These are phyloP conservation scores for Infundibulicybe gibba DNA, from an alignment of 768 basidiomycete species.

Conservation along the genomic window DNA sequence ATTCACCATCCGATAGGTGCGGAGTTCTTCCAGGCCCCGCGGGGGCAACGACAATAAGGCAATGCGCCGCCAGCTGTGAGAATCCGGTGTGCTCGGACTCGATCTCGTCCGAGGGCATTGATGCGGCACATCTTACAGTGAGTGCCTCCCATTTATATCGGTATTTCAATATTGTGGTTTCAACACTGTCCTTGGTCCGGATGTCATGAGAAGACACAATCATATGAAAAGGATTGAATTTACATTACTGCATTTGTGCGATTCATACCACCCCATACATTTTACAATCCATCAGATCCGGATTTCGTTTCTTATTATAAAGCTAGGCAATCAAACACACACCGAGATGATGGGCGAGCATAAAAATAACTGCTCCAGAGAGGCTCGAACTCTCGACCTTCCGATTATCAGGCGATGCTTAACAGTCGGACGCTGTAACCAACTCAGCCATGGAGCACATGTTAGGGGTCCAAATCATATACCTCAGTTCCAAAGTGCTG, in stretches of 20 bases:
- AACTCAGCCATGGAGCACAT: constrained; percentile 72
- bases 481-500: no score
- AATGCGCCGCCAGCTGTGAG: constrained; percentile 20
- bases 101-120: constrained; percentile 16
- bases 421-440: constrained; percentile 80
- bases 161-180: not conserved
- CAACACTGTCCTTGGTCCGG: not conserved
- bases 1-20: constrained; percentile 7
- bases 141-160: not conserved
- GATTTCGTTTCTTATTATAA: no score
- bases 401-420: constrained; percentile 12
- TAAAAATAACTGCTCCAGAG: not conserved
- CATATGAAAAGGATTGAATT: no score
- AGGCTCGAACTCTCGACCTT: not conserved
- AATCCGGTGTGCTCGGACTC: constrained; percentile 19
- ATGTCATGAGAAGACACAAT: no score
- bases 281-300: no score
- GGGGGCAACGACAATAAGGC: constrained; percentile 12
- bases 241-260: no score
- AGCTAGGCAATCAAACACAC: no score
- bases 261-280: no score
- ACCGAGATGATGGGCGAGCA: no score
- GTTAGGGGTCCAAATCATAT: not conserved
- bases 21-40: constrained; percentile 24
- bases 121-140: constrained; percentile 16